A percentile compares a stretch with the other conserved stretches of the same genome.
Evolutionary conservation across 345 rosid genomes (phyloP).

Genomic region (Durio zibethinus): DNA sequence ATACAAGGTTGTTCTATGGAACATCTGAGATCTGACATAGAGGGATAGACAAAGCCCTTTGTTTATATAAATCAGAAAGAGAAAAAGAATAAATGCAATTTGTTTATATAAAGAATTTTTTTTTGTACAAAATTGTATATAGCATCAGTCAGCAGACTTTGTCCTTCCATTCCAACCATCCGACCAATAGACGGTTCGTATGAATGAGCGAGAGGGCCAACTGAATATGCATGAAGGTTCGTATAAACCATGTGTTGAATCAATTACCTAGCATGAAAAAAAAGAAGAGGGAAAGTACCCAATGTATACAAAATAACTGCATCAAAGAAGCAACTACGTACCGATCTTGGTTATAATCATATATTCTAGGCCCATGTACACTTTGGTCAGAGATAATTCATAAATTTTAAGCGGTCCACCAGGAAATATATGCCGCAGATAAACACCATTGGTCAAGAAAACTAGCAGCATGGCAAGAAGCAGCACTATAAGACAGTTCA

Average conservation of each 20-base stretch:
- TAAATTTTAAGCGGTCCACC: neutral
- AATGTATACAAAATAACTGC: neutral
- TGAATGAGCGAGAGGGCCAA: neutral
- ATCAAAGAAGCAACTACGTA: neutral
- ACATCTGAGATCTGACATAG: too few relatives aligned
- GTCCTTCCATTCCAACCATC: neutral
- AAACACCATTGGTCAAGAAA: neutral
- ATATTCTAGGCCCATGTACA: neutral
- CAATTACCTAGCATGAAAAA: neutral
- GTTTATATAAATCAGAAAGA: neutral
- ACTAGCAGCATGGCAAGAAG: neutral
- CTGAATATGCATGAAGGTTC: neutral
- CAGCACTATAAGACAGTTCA: neutral
- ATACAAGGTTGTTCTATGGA: too few relatives aligned
- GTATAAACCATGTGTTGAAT: neutral
- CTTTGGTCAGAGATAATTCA: neutral
- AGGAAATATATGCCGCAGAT: too few relatives aligned
- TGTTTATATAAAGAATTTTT: neutral
- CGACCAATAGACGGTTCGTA: neutral
- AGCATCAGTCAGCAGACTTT: neutral
- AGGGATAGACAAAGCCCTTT: too few relatives aligned
- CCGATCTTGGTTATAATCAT: neutral
- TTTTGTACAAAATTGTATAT: conserved; percentile 4
- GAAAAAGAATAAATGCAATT: conserved; percentile 14
- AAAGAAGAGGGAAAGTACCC: neutral